Evolutionary conservation across 2,329 filamentous ascomycete species (phyloP).

Genomic region (Neofusicoccum ribis): DNA sequence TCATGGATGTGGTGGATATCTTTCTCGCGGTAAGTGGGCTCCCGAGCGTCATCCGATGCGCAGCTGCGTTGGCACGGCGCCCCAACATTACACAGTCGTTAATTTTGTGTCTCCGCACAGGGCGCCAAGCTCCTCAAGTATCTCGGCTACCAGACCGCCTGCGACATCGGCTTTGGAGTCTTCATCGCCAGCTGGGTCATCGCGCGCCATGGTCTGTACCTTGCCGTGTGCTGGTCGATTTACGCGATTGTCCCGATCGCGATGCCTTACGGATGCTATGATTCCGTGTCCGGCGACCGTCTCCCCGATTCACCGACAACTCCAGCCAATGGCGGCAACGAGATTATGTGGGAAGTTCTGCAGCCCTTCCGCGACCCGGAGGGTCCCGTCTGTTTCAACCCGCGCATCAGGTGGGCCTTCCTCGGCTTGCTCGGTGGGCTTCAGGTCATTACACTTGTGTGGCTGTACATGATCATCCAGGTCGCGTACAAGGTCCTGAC

Average conservation of each 20-base stretch:
- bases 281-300: conserved; percentile 38
- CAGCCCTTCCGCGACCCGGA: conserved; percentile 72
- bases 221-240: conserved; percentile 79
- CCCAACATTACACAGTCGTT: background rate
- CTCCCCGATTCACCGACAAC: conserved; percentile 1
- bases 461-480: conserved; percentile 86
- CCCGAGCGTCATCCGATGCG: background rate
- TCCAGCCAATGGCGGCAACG: conserved; percentile 36
- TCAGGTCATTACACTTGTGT: conserved; percentile 77
- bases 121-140: conserved; percentile 93
- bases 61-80: background rate
- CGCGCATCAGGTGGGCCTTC: conserved; percentile 73
- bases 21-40: conserved; percentile 72
- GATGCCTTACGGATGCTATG: conserved; percentile 72
- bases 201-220: conserved; percentile 78
- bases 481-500: conserved; percentile 79
- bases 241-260: conserved; percentile 63
- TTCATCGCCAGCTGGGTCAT: conserved; percentile 86
- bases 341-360: conserved; percentile 60
- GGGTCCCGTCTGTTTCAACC: conserved; percentile 78
- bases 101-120: background rate
- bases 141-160: conserved; percentile 70
- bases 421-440: conserved; percentile 73
- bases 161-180: conserved; percentile 79
- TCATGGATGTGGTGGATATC: conserved; percentile 93